Evolutionary conservation across 768 basidiomycete species (phyloP).

Genomic region (Saitozyma podzolica): DNA sequence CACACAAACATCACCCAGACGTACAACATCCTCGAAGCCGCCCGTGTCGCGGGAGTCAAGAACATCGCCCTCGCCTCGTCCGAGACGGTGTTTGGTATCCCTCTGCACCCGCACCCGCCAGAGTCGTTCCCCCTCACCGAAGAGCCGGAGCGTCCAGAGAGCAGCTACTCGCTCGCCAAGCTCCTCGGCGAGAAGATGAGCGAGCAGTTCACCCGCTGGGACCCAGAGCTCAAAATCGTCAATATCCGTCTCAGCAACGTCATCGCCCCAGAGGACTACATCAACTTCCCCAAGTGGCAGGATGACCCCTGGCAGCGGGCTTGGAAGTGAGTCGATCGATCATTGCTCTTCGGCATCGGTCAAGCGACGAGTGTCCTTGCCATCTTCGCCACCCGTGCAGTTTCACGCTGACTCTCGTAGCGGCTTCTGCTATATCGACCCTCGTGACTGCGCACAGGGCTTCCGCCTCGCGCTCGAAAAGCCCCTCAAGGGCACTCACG

Average conservation of each 20-base stretch:
- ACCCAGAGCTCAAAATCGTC: conserved; percentile 42
- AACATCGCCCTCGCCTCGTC: conserved; percentile 45
- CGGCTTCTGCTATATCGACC: conserved; percentile 50
- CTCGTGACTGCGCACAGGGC: conserved; percentile 47
- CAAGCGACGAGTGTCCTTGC: too few species aligned
- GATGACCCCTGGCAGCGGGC: conserved; percentile 40
- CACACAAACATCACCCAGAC: conserved; percentile 46
- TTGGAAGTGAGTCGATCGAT: conserved; percentile 44
- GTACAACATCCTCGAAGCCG: conserved; percentile 50
- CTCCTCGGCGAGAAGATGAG: conserved; percentile 47
- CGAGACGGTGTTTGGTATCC: conserved; percentile 50
- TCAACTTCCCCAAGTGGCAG: conserved; percentile 43
- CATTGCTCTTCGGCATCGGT: too few species aligned
- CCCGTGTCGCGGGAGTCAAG: conserved; percentile 40
- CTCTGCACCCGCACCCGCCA: conserved; percentile 36
- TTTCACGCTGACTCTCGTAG: conserved; percentile 17
- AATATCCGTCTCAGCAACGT: conserved; percentile 49
- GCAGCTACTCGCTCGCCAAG: conserved; percentile 46
- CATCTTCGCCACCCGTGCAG: not conserved
- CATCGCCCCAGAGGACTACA: conserved; percentile 45
- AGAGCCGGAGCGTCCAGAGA: conserved; percentile 34
- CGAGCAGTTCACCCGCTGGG: conserved; percentile 41
- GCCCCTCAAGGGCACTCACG: conserved; percentile 37
- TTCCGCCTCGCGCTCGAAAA: conserved; percentile 43
- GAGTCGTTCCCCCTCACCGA: conserved; percentile 34